Evolutionary conservation across 2,329 filamentous ascomycete genomes (phyloP).

Genomic region (Colletotrichum simmondsii): DNA sequence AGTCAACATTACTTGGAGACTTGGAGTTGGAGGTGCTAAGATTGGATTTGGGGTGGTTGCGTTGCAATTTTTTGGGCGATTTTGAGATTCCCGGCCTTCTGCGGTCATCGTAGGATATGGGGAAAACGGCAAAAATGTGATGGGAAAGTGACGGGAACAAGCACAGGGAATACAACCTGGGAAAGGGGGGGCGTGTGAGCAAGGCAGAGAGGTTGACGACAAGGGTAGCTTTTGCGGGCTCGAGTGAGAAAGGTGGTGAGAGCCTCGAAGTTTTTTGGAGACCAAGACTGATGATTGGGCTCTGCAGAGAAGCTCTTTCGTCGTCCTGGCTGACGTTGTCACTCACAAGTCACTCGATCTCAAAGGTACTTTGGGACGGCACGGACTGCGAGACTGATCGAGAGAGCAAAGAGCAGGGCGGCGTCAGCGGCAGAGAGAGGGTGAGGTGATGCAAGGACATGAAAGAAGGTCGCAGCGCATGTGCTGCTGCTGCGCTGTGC

Average conservation of each 20-base stretch:
- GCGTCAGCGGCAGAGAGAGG: not conserved
- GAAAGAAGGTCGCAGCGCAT: constrained; percentile 23
- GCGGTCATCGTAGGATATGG: constrained; percentile 18
- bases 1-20: not conserved
- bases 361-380: constrained; percentile 11
- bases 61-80: not conserved
- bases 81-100: constrained; percentile 1
- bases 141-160: constrained; percentile 17
- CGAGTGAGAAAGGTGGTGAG: not conserved
- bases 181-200: constrained; percentile 11
- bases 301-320: not conserved
- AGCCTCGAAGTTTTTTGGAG: not conserved
- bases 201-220: not conserved
- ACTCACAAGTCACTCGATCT: constrained; percentile 25
- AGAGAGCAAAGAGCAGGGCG: not conserved
- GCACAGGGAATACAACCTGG: not conserved
- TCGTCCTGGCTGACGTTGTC: not conserved
- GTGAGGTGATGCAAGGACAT: not conserved
- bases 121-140: not conserved
- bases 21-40: not conserved
- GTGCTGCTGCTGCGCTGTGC: constrained; percentile 16
- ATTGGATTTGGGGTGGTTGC: not conserved
- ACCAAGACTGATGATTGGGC: not conserved
- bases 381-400: not conserved
- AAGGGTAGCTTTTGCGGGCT: not conserved